Evolutionary conservation across 208 protist species (phyloP), one percentile per base, ranked within the genome.

Genomic region (Trypanosoma caninum): DNA sequence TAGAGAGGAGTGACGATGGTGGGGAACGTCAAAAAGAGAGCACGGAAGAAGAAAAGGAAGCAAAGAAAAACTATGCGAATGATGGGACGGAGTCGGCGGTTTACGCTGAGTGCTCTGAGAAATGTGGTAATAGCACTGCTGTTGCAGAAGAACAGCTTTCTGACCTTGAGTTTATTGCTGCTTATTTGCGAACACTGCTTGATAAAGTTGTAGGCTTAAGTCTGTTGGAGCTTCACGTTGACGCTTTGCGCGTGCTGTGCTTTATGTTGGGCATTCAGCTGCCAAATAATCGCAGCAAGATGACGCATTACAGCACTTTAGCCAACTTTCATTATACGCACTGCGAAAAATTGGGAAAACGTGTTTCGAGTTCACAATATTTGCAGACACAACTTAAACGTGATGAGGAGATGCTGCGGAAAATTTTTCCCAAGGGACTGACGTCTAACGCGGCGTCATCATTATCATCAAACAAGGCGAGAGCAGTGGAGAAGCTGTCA

Each of bases 281-380:
- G 0, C 61, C 68, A 9, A 57, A 73, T 9, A 76, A 62, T 11
- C 38, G 38, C 10, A 80, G 65, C 54, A 91, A 92, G 59, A 56
- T 75, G 34, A 67, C 58, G 0, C 59, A 91, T 46, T 94, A 94
- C 72, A 94, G 76, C 73, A 83, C 66, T 6, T 73, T 94, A 0
- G 82, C 88, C 18, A 79, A 56, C 45, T 92, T 89, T 65, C 76
- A 94, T 73, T 94, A 82, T 71, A 89, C 73, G 13, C 45, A 94
- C 30, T 94, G 84, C 65, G 88, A 85, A 47, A 86, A 83, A 61
- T 63, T 94, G 13, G 84, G 84, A 10, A 94, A 94, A 65, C 78
- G 88, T 18, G 87, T 94, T 37, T 78, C 64, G 46, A 72, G n/a
- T 47, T 76, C 53, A 78, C 77, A 30, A 30, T 81, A 54, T 58